These are phyloP conservation scores for Amanita subjunquillea DNA, from an alignment of 768 basidiomycete species.

Conservation along the genomic window DNA sequence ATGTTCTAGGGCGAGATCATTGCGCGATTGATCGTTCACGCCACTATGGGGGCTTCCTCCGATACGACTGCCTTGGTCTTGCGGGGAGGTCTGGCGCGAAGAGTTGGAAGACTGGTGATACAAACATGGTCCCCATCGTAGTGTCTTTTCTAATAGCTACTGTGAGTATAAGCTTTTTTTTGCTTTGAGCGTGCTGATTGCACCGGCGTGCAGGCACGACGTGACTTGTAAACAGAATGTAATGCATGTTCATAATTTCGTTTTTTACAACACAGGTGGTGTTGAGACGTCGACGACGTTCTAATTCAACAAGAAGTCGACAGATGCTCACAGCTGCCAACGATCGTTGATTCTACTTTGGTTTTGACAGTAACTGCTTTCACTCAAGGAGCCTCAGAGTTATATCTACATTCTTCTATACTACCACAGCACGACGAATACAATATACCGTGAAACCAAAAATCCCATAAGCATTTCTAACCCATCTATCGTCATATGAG, in stretches of 20 bases:
- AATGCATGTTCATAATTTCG: neutral
- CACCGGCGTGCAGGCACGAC: neutral
- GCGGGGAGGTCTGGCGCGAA: neutral
- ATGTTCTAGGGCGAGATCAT: slow-evolving; percentile 63
- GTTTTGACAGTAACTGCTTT: too few relatives aligned
- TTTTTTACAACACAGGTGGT: neutral
- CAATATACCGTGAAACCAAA: neutral
- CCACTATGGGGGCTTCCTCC: slow-evolving; percentile 23
- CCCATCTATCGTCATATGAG: neutral
- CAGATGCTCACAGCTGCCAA: too few relatives aligned
- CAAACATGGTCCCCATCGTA: slow-evolving; percentile 1
- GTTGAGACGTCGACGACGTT: neutral
- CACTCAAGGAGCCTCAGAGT: too few relatives aligned
- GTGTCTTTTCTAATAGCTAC: neutral
- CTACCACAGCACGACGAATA: neutral
- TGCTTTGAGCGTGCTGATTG: neutral
- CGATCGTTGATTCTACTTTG: too few relatives aligned
- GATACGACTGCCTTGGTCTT: neutral
- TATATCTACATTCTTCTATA: neutral
- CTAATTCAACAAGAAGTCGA: too few relatives aligned
- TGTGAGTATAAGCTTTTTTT: neutral
- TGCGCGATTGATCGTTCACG: slow-evolving; percentile 66
- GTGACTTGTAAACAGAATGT: neutral
- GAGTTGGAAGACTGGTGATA: neutral
- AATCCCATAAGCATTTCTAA: neutral